phyloP scores from a whole-genome alignment of 352 stramenopile species.

The Pythium pyrilobum region DNA sequence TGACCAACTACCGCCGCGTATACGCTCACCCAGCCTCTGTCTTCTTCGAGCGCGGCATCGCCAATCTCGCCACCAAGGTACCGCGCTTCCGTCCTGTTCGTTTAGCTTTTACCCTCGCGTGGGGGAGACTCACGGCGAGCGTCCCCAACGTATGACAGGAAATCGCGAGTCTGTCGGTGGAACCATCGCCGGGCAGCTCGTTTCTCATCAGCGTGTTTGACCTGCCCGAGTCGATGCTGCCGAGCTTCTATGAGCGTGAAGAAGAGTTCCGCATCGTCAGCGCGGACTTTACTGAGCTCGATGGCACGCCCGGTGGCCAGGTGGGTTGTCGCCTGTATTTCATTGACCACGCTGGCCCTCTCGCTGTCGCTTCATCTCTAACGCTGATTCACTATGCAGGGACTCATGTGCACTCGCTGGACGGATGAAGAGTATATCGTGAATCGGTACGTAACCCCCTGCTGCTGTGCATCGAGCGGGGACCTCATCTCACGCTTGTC shows the following conservation, averaged over 20 bases:
- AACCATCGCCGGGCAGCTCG: conserved; percentile 41
- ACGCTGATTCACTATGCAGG: conserved; percentile 19
- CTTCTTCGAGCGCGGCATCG: conserved; percentile 91
- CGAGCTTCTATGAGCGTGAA: conserved; percentile 77
- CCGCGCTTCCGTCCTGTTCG: too few relatives aligned
- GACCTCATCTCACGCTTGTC: not conserved
- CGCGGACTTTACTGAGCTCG: conserved; percentile 69
- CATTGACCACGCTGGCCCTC: conserved; percentile 30
- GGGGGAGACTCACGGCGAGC: too few relatives aligned
- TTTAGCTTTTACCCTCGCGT: too few relatives aligned
- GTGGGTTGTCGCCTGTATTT: conserved; percentile 1
- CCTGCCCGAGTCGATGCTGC: conserved; percentile 44
- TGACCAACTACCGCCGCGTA: conserved; percentile 84
- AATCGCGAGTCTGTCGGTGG: conserved; percentile 84
- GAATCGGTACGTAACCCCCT: conserved; percentile 33
- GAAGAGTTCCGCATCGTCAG: conserved; percentile 86
- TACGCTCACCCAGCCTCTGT: conserved; percentile 91
- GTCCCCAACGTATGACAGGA: too few relatives aligned
- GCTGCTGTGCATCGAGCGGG: too few relatives aligned
- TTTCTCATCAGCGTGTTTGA: conserved; percentile 77
- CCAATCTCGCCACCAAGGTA: conserved; percentile 78
- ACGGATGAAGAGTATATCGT: conserved; percentile 86
- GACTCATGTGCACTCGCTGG: conserved; percentile 84
- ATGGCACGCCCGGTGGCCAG: conserved; percentile 26
- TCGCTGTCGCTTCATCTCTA: not conserved